Percentiles rank a stretch among this genome's conserved stretches.
Conservation (phyloP, 2,329 filamentous ascomycete species). For the Sporothrix mexicana region DNA sequence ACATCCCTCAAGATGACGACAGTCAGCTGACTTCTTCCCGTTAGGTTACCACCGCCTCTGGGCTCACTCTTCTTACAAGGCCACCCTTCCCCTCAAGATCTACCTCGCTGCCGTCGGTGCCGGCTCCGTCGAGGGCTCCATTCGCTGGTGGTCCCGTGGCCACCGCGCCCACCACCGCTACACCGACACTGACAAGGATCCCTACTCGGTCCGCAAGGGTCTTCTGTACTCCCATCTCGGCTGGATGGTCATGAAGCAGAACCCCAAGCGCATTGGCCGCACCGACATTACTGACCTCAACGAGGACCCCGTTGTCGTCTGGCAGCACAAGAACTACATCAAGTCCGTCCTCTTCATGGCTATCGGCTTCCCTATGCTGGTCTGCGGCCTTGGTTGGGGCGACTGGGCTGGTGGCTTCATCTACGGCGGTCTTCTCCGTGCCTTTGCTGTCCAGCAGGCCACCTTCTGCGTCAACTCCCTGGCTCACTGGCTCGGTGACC, state of each 20-base stretch:
- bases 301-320: conserved; percentile 82
- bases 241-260: conserved; percentile 95
- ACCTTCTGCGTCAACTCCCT: conserved; percentile 94
- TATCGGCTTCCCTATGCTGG: conserved; percentile 73
- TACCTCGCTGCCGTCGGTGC: conserved; percentile 82
- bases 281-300: conserved; percentile 89
- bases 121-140: conserved; percentile 83
- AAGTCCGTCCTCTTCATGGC: conserved; percentile 80
- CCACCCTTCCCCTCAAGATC: conserved; percentile 74
- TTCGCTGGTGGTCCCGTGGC: conserved; percentile 87
- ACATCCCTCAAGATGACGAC: background rate
- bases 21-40: background rate
- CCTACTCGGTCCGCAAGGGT: conserved; percentile 89
- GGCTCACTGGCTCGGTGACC: conserved; percentile 89
- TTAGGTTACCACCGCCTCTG: conserved; percentile 79
- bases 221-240: conserved; percentile 83
- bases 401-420: conserved; percentile 83
- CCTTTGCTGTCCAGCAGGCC: conserved; percentile 90
- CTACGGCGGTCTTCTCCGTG: conserved; percentile 82
- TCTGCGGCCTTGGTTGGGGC: conserved; percentile 79
- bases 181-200: conserved; percentile 91
- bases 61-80: conserved; percentile 86
- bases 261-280: conserved; percentile 85
- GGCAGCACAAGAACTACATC: conserved; percentile 87
- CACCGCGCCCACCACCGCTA: conserved; percentile 90